Evolutionary conservation across 2,329 filamentous ascomycete genomes (phyloP), one percentile per base, ranked within the genome.

Genomic region (Penicillium concentricum): DNA sequence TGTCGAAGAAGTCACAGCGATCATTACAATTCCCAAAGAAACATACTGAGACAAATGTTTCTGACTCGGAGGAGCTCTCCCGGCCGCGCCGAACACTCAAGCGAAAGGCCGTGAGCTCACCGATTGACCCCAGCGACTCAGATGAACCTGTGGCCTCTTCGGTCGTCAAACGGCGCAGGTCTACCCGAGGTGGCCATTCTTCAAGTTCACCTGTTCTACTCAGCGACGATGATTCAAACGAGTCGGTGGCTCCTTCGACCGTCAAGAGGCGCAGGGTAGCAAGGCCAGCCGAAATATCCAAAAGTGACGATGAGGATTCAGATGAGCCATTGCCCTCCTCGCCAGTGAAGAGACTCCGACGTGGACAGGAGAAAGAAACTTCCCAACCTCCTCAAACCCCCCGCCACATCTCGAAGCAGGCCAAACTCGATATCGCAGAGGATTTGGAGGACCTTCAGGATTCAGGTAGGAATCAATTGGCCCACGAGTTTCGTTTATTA

Each of bases 401-500:
- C 0, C 64, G 62, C 26, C 58, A 57, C 13, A 57, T 59, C 34
- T 56, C 56, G 9, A 57, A 69, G 20, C 69, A 77, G 57, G 72
- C 75, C 51, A 65, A 69, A 47, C 66, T 75, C 20, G 78, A 81
- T 57, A 58, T 80, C 2, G 71, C 76, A 37, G 77, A 78, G 49
- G 78, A 81, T 59, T 62, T 80, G 5, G 68, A 73, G 49, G 76
- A 77, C 56, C 69, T 81, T 4, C 71, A 74, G 44, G 76, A 78
- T 57, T 79, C 78, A 49, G 72, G 75, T 74, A 71, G 45, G 51
- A 15, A 16, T 15, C 32, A 12, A 32, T 38, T 13, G 15, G 3
- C 15, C 1, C 4, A 12, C 5, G 4, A 24, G n/a, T 8, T 9
- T 18, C 2, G 8, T 37, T 52, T 6, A 22, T 7, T 12, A 46